phyloP scores from a whole-genome alignment of 805 yeast genomes.

The Pichia exigua region DNA sequence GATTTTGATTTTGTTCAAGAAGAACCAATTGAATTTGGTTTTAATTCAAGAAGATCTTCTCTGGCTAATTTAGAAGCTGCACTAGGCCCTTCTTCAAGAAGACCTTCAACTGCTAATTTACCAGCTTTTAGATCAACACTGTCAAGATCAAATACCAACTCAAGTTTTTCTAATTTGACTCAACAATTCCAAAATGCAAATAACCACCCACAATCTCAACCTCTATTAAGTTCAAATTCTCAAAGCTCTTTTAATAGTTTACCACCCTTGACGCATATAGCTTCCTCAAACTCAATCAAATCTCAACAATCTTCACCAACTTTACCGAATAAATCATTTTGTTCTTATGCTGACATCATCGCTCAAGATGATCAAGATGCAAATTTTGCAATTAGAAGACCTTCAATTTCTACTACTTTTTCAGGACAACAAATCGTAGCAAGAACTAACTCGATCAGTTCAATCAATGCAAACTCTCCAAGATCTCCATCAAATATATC shows the following conservation, averaged over 20 bases:
- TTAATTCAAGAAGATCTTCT: slow-evolving; percentile 43
- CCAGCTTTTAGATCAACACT: slow-evolving; percentile 12
- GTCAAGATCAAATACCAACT: slow-evolving; percentile 16
- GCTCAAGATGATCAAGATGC: slow-evolving; percentile 50
- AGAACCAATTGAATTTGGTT: slow-evolving; percentile 39
- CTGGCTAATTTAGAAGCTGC: slow-evolving; percentile 41
- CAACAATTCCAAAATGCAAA: slow-evolving; percentile 17
- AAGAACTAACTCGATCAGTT: slow-evolving; percentile 22
- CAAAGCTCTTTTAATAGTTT: slow-evolving; percentile 7
- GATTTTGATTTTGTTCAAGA: slow-evolving; percentile 8
- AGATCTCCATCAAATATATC: slow-evolving; percentile 10
- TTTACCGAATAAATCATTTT: slow-evolving; percentile 37
- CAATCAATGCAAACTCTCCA: slow-evolving; percentile 13
- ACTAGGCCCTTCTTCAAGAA: slow-evolving; percentile 12
- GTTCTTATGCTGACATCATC: slow-evolving; percentile 75
- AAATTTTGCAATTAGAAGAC: slow-evolving; percentile 44
- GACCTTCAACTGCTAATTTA: slow-evolving; percentile 8
- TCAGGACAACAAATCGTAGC: slow-evolving; percentile 25
- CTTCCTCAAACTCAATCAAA: slow-evolving; percentile 1
- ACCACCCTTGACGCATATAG: slow-evolving; percentile 5
- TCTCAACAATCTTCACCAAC: slow-evolving; percentile 10
- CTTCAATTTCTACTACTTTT: slow-evolving; percentile 40
- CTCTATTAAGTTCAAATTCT: background rate
- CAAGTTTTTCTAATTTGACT: slow-evolving; percentile 22
- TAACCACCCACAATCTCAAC: slow-evolving; percentile 2